Evolutionary conservation across 1,284 basidiomycete species (phyloP), one percentile per base, ranked within the genome.

Genomic region (Cryptococcus hybrid): DNA sequence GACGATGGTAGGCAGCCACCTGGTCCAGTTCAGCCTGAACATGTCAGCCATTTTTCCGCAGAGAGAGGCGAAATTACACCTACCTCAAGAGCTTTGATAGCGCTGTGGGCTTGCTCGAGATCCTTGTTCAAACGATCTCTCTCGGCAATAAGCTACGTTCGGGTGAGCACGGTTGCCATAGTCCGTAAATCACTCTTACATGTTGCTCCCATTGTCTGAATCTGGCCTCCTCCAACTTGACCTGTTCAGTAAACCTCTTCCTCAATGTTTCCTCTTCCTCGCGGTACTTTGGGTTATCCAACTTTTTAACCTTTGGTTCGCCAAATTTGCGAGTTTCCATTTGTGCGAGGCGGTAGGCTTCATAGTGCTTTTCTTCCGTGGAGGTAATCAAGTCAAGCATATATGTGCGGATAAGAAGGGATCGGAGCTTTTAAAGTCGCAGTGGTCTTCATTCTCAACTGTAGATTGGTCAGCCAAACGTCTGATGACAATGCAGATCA

Each of bases 271-370:
- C 95, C 78, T 99, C 95, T 80, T 99, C 95, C 79, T 99, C 96
- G 83, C 95, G 95, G 87, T 96, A 99, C 81, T 98, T 98, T 70
- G 96, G 96, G 80, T 99, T 99, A 81, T 99, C 95, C 66, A 94
- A 83, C 82, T 97, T 98, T 85, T 93, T 95, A 69, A 96, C 92
- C 83, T 98, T 98, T 67, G 93, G 88, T 80, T 99, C 96, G 67
- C 95, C 95, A 67, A 94, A 96, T 82, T 99, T 99, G 80, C 96
- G 88, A 15, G 95, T 98, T 84, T 99, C 96, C 96, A 99, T 98
- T 82, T 99, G 96, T 64, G 92, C 85, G 74, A 97, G 92, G 59
- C 95, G 86, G 84, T 99, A 99, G 78, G 90, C 90, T 82, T 99
- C 96, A 78, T 99, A 99, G 80, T 99, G 96, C 36, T 84, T 82